A percentile compares a stretch with the other conserved stretches of the same genome.
Evolutionary conservation across 2,329 filamentous ascomycete species (phyloP).

Genomic region (Diaporthe vexans): DNA sequence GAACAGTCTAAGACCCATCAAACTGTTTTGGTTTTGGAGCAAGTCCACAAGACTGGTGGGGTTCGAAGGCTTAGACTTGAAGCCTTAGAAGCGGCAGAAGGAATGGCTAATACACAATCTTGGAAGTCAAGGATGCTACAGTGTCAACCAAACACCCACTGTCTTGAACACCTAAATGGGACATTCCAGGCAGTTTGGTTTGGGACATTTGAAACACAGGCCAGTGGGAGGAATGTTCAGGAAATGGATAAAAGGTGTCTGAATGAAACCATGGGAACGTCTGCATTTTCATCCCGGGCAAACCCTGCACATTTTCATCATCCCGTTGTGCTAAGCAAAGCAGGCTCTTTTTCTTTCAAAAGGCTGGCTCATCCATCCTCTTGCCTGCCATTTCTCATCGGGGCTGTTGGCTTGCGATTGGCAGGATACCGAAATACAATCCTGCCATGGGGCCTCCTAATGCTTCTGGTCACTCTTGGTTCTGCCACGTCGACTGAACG

Average conservation of each 20-base stretch:
- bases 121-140: too few relatives aligned
- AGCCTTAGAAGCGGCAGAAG: too few relatives aligned
- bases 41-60: too few relatives aligned
- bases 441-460: background rate
- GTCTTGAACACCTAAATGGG: background rate
- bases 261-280: background rate
- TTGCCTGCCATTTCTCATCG: background rate
- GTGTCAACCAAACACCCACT: too few relatives aligned
- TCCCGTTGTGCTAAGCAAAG: background rate
- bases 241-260: background rate
- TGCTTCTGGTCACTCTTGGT: background rate
- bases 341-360: too few relatives aligned
- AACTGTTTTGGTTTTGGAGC: background rate
- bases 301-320: background rate
- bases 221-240: background rate
- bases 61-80: background rate
- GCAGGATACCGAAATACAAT: background rate
- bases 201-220: background rate
- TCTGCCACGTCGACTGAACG: background rate
- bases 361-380: background rate
- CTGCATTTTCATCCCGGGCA: background rate
- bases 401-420: background rate
- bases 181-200: background rate
- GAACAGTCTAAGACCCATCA: background rate
- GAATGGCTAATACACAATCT: too few relatives aligned